Percentiles rank a stretch among this genome's conserved stretches.
phyloP scores from a whole-genome alignment of 2,329 filamentous ascomycete species.

The Thelonectria olida region DNA sequence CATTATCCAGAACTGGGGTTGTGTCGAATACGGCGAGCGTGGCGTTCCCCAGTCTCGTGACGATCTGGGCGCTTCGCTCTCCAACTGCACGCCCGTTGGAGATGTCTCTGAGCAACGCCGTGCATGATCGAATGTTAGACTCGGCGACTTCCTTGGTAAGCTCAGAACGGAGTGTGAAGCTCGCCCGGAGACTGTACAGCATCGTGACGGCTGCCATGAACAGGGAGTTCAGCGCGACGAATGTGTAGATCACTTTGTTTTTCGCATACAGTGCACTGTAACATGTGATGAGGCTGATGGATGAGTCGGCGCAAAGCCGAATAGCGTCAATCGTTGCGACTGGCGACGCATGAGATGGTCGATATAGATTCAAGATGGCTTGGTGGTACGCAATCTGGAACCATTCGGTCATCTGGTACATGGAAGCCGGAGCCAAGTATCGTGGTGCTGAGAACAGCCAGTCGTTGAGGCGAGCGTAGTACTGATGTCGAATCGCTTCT shows the following conservation, averaged over 20 bases:
- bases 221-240: conserved; percentile 28
- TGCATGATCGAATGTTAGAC: conserved; percentile 34
- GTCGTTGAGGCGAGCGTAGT: conserved; percentile 32
- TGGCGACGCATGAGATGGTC: conserved; percentile 34
- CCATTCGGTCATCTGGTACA: conserved; percentile 38
- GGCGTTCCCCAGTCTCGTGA: conserved; percentile 31
- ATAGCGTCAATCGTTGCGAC: conserved; percentile 36
- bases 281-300: conserved; percentile 36
- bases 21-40: conserved; percentile 33
- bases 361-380: conserved; percentile 34
- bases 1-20: conserved; percentile 20
- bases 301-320: conserved; percentile 33
- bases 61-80: conserved; percentile 30
- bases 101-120: conserved; percentile 29
- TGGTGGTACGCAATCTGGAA: conserved; percentile 38
- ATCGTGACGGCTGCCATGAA: conserved; percentile 38
- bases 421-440: conserved; percentile 32
- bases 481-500: conserved; percentile 31
- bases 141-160: conserved; percentile 33
- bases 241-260: conserved; percentile 35
- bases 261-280: conserved; percentile 36
- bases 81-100: conserved; percentile 33
- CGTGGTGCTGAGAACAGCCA: conserved; percentile 33
- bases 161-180: conserved; percentile 24
- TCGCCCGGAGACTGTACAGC: conserved; percentile 32